These are phyloP conservation scores for Euphorbia celastroides DNA, from an alignment of 441 rosid species.

Conservation along the genomic window DNA sequence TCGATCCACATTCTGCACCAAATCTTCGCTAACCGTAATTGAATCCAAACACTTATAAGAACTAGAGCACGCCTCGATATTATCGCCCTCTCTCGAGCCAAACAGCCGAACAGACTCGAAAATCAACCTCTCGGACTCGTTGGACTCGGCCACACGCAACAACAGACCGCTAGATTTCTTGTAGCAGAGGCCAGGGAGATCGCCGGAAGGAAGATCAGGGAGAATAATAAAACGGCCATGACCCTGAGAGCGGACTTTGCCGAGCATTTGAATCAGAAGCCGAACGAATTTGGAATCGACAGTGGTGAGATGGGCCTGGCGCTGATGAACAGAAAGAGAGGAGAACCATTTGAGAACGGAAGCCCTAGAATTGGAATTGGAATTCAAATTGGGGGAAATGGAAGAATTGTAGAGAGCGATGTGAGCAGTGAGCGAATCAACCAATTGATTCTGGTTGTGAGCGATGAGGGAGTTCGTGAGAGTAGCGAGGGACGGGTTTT, in stretches of 20 bases:
- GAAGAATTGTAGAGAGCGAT: constrained; percentile 77
- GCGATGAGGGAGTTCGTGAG: constrained; percentile 36
- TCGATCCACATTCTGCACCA: constrained; percentile 53
- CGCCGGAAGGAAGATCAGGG: constrained; percentile 69
- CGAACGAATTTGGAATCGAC: constrained; percentile 57
- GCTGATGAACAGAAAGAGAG: constrained; percentile 70
- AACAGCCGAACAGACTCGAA: constrained; percentile 64
- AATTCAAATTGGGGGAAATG: constrained; percentile 19
- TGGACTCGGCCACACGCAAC: constrained; percentile 58
- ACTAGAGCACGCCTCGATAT: constrained; percentile 43
- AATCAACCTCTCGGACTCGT: constrained; percentile 41
- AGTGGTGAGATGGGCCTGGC: constrained; percentile 65
- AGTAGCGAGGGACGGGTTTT: constrained; percentile 5
- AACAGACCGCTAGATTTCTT: constrained; percentile 73
- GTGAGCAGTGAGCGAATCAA: constrained; percentile 84
- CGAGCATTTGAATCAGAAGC: constrained; percentile 73
- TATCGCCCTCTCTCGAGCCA: constrained; percentile 63
- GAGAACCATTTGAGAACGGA: constrained; percentile 84
- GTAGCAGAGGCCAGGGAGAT: constrained; percentile 75
- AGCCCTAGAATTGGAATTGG: constrained; percentile 43
- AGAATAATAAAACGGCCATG: constrained; percentile 76
- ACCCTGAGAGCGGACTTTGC: constrained; percentile 50
- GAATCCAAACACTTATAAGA: constrained; percentile 59
- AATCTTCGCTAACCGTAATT: constrained; percentile 48
- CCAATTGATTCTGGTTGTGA: constrained; percentile 50